These are phyloP conservation scores for Hippophae tibetana DNA, from an alignment of 306 rosid species.

Conservation along the genomic window DNA sequence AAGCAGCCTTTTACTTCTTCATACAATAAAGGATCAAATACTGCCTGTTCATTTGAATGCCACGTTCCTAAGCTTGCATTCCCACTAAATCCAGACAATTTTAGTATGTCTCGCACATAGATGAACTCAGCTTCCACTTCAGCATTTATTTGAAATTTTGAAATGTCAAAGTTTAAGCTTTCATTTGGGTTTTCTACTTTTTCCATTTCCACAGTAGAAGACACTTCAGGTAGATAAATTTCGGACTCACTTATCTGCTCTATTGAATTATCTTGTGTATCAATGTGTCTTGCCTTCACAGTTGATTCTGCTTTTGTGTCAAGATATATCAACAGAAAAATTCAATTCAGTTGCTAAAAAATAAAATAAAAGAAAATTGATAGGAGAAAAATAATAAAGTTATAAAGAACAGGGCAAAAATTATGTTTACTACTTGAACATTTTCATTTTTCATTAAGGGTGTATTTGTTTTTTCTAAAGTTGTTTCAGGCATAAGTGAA, in stretches of 20 bases:
- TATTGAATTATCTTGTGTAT: slow-evolving; percentile 13
- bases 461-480: no score
- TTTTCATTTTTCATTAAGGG: no score
- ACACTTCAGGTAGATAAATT: slow-evolving; percentile 12
- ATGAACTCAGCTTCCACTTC: slow-evolving; percentile 39
- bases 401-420: no score
- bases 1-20: slow-evolving; percentile 46
- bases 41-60: slow-evolving; percentile 52
- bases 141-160: slow-evolving; percentile 24
- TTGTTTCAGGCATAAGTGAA: no score
- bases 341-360: no score
- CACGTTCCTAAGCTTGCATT: slow-evolving; percentile 33
- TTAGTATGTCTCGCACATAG: slow-evolving; percentile 62
- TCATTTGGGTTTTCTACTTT: slow-evolving; percentile 4
- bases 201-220: slow-evolving; percentile 9
- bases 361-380: no score
- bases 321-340: no score
- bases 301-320: no score
- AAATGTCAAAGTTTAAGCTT: slow-evolving; percentile 15
- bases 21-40: slow-evolving; percentile 35
- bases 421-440: no score
- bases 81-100: slow-evolving; percentile 43
- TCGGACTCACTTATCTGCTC: slow-evolving; percentile 18
- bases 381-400: no score
- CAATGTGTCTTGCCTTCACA: slow-evolving; percentile 1